Evolutionary conservation across 768 basidiomycete species (phyloP), one percentile per base, ranked within the genome.

Genomic region (Auricularia heimuer): DNA sequence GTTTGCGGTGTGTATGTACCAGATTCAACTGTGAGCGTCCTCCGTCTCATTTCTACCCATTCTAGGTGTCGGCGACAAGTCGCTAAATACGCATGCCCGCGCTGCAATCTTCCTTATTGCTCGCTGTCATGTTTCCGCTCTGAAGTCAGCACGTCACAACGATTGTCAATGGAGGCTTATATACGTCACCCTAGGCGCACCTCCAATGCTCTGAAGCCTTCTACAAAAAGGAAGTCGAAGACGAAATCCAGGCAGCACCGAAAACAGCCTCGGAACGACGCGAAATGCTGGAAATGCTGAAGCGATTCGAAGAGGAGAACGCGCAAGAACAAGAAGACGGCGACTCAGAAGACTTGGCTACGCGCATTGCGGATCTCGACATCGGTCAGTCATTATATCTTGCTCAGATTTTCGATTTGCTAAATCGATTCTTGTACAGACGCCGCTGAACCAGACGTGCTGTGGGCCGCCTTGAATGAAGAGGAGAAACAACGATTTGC

Each of bases 21-120:
- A 29, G 29, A 29, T 29, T 3, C 29, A 29, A 29, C 29, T 29
- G 29, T 29, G 29, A 29, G 2, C 29, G 29, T 29, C 29, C 29
- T 29, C 29, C 29, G 29, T 29, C 29, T 29, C 3, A 29, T 29
- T 29, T 29, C 29, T 29, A 29, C 29, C 29, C 29, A 29, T 29
- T 29, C 29, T 44, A 94, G 91, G 69, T 94, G 91, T 76, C 81
- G 79, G 37, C 80, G 88, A 70, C 87, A 90, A 69, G 81, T 89
- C 68, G 83, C 89, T 18, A 87, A 85, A 70, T 94, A 94, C 74
- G 87, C 85, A 0, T 94, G 92, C 68, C 88, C 92, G 29, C 80
- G 79, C 37, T 94, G 92, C 76, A 93, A 93, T 70, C 76, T 88
- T 34, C 82, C 82, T 0, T 94, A 94, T 70, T 94, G 92, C 75